Percentiles rank a stretch among this genome's conserved stretches.
phyloP scores from a whole-genome alignment of 2,329 filamentous ascomycete species.

The Aspergillus fructus region DNA sequence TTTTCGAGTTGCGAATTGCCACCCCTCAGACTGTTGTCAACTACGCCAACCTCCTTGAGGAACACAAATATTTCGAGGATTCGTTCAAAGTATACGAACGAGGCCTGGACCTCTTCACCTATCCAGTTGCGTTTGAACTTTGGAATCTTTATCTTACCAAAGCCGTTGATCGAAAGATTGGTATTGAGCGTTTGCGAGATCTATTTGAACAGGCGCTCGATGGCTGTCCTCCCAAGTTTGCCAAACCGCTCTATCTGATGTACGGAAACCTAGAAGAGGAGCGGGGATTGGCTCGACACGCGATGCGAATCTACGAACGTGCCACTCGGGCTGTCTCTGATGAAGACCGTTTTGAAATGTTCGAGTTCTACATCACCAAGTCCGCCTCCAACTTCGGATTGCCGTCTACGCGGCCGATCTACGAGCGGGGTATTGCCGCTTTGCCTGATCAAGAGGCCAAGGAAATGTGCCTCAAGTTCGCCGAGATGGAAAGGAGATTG shows the following conservation, averaged over 20 bases:
- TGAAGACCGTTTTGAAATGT: conserved; percentile 94
- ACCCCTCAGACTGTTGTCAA: conserved; percentile 98
- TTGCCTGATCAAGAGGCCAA: conserved; percentile 89
- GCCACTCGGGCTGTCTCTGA: conserved; percentile 93
- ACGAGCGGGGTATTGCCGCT: conserved; percentile 92
- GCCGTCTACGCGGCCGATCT: conserved; percentile 90
- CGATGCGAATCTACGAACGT: conserved; percentile 98
- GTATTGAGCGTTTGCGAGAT: conserved; percentile 89
- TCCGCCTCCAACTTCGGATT: conserved; percentile 97
- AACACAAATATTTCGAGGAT: conserved; percentile 93
- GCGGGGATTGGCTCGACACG: conserved; percentile 86
- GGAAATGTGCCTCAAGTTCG: conserved; percentile 98
- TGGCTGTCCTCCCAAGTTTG: conserved; percentile 91
- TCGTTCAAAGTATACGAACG: conserved; percentile 98
- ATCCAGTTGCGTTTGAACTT: conserved; percentile 95
- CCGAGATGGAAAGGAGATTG: conserved; percentile 88
- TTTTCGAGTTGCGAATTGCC: conserved; percentile 96
- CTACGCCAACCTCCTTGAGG: conserved; percentile 92
- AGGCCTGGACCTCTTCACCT: conserved; percentile 95
- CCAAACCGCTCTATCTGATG: conserved; percentile 95
- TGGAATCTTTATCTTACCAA: conserved; percentile 99
- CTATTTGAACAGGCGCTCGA: conserved; percentile 97
- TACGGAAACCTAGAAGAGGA: conserved; percentile 98
- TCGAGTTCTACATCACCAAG: conserved; percentile 99
- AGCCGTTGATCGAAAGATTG: conserved; percentile 92